These are phyloP conservation scores for Diospyros kaki DNA, from an alignment of 148 eudicot genomes.

Conservation along the genomic window DNA sequence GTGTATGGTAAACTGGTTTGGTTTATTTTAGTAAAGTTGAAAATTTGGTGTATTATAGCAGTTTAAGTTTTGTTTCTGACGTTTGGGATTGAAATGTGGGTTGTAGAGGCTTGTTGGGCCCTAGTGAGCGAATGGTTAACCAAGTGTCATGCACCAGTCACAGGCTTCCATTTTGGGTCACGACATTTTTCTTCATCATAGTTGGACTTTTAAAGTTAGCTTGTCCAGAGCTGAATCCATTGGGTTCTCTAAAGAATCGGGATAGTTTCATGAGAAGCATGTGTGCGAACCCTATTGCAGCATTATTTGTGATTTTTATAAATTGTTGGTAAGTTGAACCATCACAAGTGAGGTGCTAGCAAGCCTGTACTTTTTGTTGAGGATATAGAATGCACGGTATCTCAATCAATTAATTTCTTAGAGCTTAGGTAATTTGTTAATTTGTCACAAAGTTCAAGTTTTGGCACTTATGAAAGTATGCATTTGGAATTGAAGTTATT, in stretches of 20 bases:
- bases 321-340: neutral
- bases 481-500: neutral
- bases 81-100: too few species aligned
- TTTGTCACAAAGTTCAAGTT: slow-evolving; percentile 3
- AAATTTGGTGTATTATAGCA: too few species aligned
- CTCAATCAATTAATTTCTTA: neutral
- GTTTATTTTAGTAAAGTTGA: too few species aligned
- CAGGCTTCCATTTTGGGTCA: too few species aligned
- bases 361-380: neutral
- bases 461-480: neutral
- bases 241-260: neutral
- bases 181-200: neutral
- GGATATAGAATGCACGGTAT: neutral
- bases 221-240: neutral
- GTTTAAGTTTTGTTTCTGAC: too few species aligned
- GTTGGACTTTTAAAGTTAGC: neutral
- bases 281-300: neutral
- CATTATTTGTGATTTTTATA: neutral
- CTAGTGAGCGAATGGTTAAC: too few species aligned
- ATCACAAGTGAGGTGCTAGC: neutral
- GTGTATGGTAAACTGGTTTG: too few species aligned
- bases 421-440: neutral
- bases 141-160: too few species aligned
- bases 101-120: too few species aligned
- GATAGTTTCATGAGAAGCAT: neutral